These are phyloP conservation scores for Ascodesmis nigricans DNA, from an alignment of 495 filamentous ascomycete genomes.

Conservation along the genomic window DNA sequence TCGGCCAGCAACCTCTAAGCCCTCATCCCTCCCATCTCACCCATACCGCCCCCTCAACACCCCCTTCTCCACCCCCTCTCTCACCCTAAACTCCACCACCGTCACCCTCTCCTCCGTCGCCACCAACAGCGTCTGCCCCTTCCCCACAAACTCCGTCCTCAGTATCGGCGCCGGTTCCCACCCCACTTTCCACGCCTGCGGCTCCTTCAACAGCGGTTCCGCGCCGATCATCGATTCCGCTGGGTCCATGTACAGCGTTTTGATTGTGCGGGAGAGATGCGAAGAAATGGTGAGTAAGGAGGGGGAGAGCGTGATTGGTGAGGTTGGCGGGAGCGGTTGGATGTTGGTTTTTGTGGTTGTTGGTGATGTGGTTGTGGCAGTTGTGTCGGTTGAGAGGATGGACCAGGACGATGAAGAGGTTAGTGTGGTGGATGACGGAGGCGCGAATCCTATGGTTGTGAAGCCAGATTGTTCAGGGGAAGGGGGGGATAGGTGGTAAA, in stretches of 20 bases:
- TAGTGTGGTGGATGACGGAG: too few relatives aligned
- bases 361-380: neutral
- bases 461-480: too few relatives aligned
- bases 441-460: too few relatives aligned
- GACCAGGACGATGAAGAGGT: too few relatives aligned
- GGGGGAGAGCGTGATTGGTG: neutral
- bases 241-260: conserved; percentile 5
- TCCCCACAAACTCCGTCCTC: conserved; percentile 10
- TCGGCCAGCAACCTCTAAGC: too few relatives aligned
- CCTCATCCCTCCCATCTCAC: too few relatives aligned
- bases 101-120: conserved; percentile 8
- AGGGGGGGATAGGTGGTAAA: too few relatives aligned
- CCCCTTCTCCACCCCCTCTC: neutral
- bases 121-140: conserved; percentile 8
- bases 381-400: too few relatives aligned
- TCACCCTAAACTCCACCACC: conserved; percentile 10
- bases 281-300: neutral
- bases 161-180: conserved; percentile 10
- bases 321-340: conserved; percentile 3
- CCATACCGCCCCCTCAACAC: neutral
- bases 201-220: conserved; percentile 4
- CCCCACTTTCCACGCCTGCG: conserved; percentile 9
- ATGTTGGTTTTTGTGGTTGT: neutral
- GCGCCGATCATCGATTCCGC: neutral
- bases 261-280: conserved; percentile 2